Evolutionary conservation across 2,329 filamentous ascomycete species (phyloP), one percentile per base, ranked within the genome.

Genomic region (Pseudogymnoascus sp.): DNA sequence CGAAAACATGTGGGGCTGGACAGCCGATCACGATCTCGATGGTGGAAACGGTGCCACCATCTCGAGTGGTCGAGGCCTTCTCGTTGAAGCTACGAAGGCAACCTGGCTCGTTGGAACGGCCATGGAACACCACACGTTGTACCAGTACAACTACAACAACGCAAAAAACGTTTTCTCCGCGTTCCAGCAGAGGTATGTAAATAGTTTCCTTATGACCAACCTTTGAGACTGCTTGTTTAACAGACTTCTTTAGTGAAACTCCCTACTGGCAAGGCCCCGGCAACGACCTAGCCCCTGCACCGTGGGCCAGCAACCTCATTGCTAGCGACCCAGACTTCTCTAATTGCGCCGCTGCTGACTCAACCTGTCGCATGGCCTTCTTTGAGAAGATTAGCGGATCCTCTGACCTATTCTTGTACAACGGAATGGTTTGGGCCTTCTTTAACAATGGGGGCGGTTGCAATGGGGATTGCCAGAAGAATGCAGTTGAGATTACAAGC

Each of bases 51-150:
- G 31, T 34, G 31, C 31, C 9, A 34, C 31, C 31, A 34, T 34
- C 31, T 34, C 31, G 31, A 34, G 6, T 34, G 31, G 31, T 34
- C 31, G 31, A 34, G 31, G 31, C 31, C 31, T 34, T 34, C 31
- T 34, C 31, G 31, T 34, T 34, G 31, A 34, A 11, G 31, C 69
- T 71, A 18, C 74, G 21, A 73, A 75, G 18, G 77, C 78, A 2
- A 80, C 78, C 23, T 84, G 82, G 82, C 72, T 84, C 7, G 72
- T 79, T 60, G 80, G 79, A 23, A 79, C 78, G 2, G 77, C 77
- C 1, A 78, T 76, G 36, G 80, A 83, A 71, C 81, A 83, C 70
- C 73, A 75, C 61, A 74, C 76, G 6, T 70, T 83, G 56, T 84
- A 84, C 70, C 77, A 82, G 67, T 80, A 81, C 70, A 77, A 80